Conservation (phyloP, 768 basidiomycete genomes). For the Pulveroboletus ravenelii region DNA sequence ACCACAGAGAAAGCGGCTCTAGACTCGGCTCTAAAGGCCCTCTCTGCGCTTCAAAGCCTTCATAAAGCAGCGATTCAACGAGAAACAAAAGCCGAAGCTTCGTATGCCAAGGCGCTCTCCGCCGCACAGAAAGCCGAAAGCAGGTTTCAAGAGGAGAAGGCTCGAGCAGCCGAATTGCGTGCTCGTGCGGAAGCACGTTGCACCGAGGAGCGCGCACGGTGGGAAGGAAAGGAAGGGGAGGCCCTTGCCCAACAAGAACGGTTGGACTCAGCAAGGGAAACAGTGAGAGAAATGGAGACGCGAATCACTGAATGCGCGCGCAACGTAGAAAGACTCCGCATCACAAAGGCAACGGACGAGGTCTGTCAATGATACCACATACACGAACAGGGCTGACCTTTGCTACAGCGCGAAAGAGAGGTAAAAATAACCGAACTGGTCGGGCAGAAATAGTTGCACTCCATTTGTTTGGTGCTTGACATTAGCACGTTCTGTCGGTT, state of each 20-base stretch:
- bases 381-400: constrained; percentile 1
- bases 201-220: constrained; percentile 57
- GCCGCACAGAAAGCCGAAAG: constrained; percentile 62
- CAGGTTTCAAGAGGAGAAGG: constrained; percentile 56
- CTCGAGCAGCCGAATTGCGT: constrained; percentile 47
- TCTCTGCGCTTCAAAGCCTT: constrained; percentile 62
- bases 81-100: constrained; percentile 52
- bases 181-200: constrained; percentile 41
- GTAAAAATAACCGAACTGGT: constrained; percentile 42
- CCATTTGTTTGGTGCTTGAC: neutral
- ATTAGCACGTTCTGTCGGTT: neutral
- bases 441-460: neutral
- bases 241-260: constrained; percentile 43
- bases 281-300: constrained; percentile 54
- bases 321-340: constrained; percentile 64
- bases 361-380: constrained; percentile 17
- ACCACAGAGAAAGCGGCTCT: constrained; percentile 64
- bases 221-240: constrained; percentile 47
- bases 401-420: constrained; percentile 48
- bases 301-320: constrained; percentile 66
- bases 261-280: constrained; percentile 47
- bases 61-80: constrained; percentile 65
- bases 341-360: constrained; percentile 67
- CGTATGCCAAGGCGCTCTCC: constrained; percentile 49
- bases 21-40: constrained; percentile 55